phyloP scores from a whole-genome alignment of 2,329 filamentous ascomycete genomes.

The Aspergillus hortae region DNA sequence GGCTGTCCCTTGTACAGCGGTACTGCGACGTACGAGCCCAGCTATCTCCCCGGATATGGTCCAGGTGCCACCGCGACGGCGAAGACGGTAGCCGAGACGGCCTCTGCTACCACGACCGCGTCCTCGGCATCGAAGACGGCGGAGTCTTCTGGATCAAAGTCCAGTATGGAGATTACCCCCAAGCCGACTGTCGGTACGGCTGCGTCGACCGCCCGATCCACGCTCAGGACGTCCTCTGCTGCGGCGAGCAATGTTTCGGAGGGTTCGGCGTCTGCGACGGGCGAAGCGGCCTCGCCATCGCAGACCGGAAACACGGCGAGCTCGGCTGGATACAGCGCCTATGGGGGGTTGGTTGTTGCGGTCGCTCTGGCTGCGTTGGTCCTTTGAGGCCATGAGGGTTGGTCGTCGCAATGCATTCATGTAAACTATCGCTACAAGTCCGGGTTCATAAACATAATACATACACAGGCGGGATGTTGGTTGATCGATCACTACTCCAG shows the following conservation, averaged over 20 bases:
- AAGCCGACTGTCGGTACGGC: not conserved
- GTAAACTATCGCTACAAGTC: not conserved
- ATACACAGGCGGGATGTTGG: not conserved
- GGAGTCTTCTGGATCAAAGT: not conserved
- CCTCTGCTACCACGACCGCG: not conserved
- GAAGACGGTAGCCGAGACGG: not conserved
- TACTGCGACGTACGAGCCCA: slow-evolving; percentile 19
- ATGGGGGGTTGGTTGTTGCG: not conserved
- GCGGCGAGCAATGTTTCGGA: not conserved
- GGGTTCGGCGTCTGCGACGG: not conserved
- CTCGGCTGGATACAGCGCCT: not conserved
- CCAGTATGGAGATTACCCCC: not conserved
- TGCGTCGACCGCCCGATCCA: not conserved
- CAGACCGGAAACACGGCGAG: not conserved
- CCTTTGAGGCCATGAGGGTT: not conserved
- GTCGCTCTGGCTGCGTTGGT: not conserved
- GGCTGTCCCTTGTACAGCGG: slow-evolving; percentile 47
- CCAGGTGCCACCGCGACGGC: slow-evolving; percentile 17
- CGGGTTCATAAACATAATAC: not conserved
- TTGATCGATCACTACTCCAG: not conserved
- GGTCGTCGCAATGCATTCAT: not conserved
- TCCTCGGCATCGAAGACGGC: not conserved
- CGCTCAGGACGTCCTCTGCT: not conserved
- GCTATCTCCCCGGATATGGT: slow-evolving; percentile 20
- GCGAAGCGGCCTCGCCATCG: not conserved